A percentile compares a stretch with the other conserved stretches of the same genome.
These are phyloP conservation scores for Dissoconium aciculare DNA, from an alignment of 2,329 filamentous ascomycete genomes.

Conservation along the genomic window DNA sequence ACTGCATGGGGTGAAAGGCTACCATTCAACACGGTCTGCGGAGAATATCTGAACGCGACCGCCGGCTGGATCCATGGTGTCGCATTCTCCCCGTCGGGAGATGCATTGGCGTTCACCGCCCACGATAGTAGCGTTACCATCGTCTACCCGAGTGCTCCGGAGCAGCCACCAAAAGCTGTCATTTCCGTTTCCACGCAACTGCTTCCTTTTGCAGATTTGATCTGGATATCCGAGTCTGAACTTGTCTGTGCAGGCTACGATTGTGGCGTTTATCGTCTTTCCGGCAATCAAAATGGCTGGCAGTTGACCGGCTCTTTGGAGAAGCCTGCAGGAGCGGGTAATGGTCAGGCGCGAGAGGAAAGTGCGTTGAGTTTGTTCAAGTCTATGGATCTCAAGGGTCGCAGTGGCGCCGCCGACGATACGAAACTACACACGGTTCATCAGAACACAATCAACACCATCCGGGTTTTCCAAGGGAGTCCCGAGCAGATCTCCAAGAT, in stretches of 20 bases:
- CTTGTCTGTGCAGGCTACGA: constrained; percentile 90
- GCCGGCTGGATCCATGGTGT: constrained; percentile 94
- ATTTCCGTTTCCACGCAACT: constrained; percentile 80
- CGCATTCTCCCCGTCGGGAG: constrained; percentile 79
- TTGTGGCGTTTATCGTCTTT: constrained; percentile 78
- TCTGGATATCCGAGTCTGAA: constrained; percentile 84
- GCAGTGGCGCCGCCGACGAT: constrained; percentile 57
- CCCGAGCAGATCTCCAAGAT: constrained; percentile 52
- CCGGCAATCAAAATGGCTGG: constrained; percentile 68
- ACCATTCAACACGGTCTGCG: constrained; percentile 96
- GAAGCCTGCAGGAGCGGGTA: constrained; percentile 29
- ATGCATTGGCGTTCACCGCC: constrained; percentile 83
- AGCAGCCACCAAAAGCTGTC: constrained; percentile 80
- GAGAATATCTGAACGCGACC: constrained; percentile 89
- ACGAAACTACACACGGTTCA: constrained; percentile 90
- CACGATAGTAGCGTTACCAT: constrained; percentile 96
- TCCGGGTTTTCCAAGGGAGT: constrained; percentile 58
- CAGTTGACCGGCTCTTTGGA: constrained; percentile 69
- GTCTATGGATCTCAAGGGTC: constrained; percentile 97
- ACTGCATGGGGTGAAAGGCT: constrained; percentile 87
- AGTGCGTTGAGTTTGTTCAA: constrained; percentile 95
- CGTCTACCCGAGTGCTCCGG: constrained; percentile 82
- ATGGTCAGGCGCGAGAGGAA: constrained; percentile 53
- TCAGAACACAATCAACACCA: constrained; percentile 85
- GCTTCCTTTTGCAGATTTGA: constrained; percentile 77